Evolutionary conservation across 306 rosid species (phyloP).

Genomic region (Adenanthera pavonina): DNA sequence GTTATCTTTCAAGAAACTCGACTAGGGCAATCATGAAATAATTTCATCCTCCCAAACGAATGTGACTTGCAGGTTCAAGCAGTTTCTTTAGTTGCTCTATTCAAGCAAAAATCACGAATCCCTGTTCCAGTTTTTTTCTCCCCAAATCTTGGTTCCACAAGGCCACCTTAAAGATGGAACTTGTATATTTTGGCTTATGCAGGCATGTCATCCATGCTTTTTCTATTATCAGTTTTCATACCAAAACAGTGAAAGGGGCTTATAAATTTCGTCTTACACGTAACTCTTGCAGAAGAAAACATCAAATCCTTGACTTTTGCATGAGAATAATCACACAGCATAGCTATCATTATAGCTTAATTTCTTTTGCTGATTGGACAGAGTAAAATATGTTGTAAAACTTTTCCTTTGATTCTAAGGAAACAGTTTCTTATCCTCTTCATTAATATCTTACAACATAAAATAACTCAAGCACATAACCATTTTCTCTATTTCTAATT

Average conservation of each 20-base stretch:
- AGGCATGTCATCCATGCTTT: too few species aligned
- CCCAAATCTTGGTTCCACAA: not conserved
- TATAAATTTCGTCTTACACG: not conserved
- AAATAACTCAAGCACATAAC: constrained; percentile 33
- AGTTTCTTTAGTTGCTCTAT: not conserved
- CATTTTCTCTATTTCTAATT: not conserved
- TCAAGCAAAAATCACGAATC: not conserved
- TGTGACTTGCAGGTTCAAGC: not conserved
- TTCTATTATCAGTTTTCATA: too few species aligned
- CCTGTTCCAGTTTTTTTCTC: not conserved
- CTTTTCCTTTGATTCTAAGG: not conserved
- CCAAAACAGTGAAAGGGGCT: not conserved
- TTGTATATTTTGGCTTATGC: not conserved
- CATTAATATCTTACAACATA: not conserved
- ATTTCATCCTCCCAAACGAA: not conserved
- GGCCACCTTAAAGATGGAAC: not conserved
- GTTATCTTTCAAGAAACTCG: not conserved
- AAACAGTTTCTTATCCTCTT: constrained; percentile 19
- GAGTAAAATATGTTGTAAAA: constrained; percentile 19
- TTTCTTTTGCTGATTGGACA: constrained; percentile 2
- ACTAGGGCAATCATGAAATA: not conserved
- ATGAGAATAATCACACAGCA: not conserved
- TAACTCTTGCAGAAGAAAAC: constrained; percentile 6
- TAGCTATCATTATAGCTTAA: constrained; percentile 7
- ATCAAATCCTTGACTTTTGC: not conserved